These are phyloP conservation scores for Barnettozyma wickerhamii DNA, from an alignment of 805 yeast genomes.

Conservation along the genomic window DNA sequence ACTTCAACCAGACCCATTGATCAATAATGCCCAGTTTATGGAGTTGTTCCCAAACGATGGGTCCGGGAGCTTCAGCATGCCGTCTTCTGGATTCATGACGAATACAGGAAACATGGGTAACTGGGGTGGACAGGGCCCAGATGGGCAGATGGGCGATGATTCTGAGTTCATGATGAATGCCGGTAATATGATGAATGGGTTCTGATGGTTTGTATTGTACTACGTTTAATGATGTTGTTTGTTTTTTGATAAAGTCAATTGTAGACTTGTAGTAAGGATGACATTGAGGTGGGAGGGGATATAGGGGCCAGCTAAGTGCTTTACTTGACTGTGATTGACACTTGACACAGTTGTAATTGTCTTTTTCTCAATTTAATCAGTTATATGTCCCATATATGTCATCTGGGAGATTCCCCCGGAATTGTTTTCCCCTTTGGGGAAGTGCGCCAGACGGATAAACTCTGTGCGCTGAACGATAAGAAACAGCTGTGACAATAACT, in stretches of 20 bases:
- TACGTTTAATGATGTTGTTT: too few species aligned
- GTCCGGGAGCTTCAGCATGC: constrained; percentile 1
- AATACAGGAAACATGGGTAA: background rate
- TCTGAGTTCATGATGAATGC: constrained; percentile 7
- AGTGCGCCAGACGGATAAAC: background rate
- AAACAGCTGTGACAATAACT: background rate
- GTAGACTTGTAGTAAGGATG: too few species aligned
- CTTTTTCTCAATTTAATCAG: too few species aligned
- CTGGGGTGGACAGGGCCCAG: constrained; percentile 1
- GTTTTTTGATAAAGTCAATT: too few species aligned
- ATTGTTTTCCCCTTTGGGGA: background rate
- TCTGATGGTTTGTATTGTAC: too few species aligned
- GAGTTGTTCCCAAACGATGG: constrained; percentile 21
- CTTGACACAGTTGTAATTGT: too few species aligned
- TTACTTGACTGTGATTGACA: too few species aligned
- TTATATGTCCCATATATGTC: too few species aligned
- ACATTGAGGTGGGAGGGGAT: too few species aligned
- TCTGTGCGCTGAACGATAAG: background rate
- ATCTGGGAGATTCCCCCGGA: too few species aligned
- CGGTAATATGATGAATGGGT: constrained; percentile 14
- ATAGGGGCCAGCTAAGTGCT: too few species aligned
- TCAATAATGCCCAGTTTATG: constrained; percentile 14
- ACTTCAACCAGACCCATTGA: constrained; percentile 23
- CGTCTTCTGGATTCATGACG: background rate
- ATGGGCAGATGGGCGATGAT: constrained; percentile 7